phyloP scores from a whole-genome alignment of 2,329 filamentous ascomycete genomes.

The Colletotrichum paranaense region DNA sequence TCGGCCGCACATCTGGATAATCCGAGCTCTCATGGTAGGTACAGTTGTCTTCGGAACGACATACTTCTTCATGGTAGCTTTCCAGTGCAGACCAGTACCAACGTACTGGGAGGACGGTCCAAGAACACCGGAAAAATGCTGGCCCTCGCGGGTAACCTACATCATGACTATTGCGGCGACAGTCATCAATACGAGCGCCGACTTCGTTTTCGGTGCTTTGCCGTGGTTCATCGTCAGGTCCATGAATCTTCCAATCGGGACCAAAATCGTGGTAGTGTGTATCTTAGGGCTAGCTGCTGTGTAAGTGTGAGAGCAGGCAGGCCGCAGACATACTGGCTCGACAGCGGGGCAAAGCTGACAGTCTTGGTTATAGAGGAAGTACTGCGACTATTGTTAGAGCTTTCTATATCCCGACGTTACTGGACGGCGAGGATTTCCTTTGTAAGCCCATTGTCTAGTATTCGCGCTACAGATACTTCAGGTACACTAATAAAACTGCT shows the following conservation, averaged over 20 bases:
- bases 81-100: conserved; percentile 52
- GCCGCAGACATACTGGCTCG: not conserved
- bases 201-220: conserved; percentile 52
- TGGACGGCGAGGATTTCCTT: conserved; percentile 52
- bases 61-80: conserved; percentile 54
- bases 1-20: conserved; percentile 45
- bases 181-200: conserved; percentile 49
- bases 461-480: not conserved
- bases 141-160: conserved; percentile 40
- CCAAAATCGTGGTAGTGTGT: conserved; percentile 49
- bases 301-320: not conserved
- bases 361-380: not conserved
- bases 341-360: not conserved
- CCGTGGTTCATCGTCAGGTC: conserved; percentile 53
- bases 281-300: conserved; percentile 48
- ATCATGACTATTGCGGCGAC: conserved; percentile 50
- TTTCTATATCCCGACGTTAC: conserved; percentile 51
- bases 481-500: not conserved
- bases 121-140: conserved; percentile 43
- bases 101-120: conserved; percentile 50
- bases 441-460: not conserved
- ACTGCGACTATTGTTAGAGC: conserved; percentile 57
- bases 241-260: conserved; percentile 50
- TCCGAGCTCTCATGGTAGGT: conserved; percentile 47
- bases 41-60: conserved; percentile 49